Evolutionary conservation across 2,329 filamentous ascomycete genomes (phyloP), one percentile per base, ranked within the genome.

Genomic region (Simplicillium sp.): DNA sequence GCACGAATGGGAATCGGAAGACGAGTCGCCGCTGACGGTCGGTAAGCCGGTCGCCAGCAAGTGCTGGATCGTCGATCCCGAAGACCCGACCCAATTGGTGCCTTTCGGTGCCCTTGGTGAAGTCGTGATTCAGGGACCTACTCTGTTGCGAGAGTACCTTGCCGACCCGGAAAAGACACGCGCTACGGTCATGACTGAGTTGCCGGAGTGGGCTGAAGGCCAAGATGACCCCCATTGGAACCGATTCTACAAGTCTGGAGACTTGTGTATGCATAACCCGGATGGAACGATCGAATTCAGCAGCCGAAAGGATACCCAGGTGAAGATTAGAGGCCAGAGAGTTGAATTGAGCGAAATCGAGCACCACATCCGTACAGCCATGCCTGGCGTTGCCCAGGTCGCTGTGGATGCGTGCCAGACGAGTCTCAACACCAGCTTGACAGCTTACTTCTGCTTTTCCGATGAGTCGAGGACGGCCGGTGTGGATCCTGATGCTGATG

Each of bases 281-380:
- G 34, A 41, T n/a, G 39, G 39, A 3, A 36, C 39, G 20, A 20
- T 41, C 13, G 40, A 45, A 28, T 40, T 45, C 17, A 13, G 35
- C 1, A 40, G 39, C 11, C 42, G 39, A 15, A 36, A 37, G 18
- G 39, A 41, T 29, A 41, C 39, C 7, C 39, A 41, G 17, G 29
- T 38, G 3, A 41, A 41, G 33, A 12, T 41, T 16, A 32, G 39
- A 17, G 39, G 39, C 3, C 44, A 18, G 41, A 37, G n/a, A 29
- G 44, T 33, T 5, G 43, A 37, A 36, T 31, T 43, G 15, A 40
- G 45, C 2, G 45, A 46, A 32, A 43, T 46, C 33, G 45, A 46
- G 12, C 38, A 46, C 9, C 39, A 46, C 12, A 12, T 40, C 3
- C 18, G 39, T 11, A 33, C 12, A 33, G 31, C 31, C 15, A 15